Evolutionary conservation across 345 rosid species (phyloP).

Genomic region (Salix udensis): DNA sequence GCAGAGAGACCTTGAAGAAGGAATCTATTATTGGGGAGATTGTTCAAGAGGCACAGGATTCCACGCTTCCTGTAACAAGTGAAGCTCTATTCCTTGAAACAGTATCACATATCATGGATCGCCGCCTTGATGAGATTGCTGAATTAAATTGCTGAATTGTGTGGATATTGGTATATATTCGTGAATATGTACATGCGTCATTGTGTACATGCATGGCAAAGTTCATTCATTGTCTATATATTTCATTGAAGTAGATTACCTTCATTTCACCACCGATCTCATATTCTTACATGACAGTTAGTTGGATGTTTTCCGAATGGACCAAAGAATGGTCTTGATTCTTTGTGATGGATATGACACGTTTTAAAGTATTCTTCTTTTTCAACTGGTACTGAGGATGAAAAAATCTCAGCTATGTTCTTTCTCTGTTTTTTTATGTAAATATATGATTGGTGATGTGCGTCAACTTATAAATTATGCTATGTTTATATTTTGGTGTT

Average conservation of each 20-base stretch:
- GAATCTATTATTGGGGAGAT: constrained; percentile 37
- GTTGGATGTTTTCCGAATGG: background rate
- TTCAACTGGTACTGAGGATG: background rate
- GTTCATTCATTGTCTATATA: background rate
- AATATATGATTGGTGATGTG: background rate
- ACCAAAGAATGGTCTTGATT: background rate
- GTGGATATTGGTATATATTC: constrained; percentile 8
- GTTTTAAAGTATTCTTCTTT: background rate
- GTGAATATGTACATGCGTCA: background rate
- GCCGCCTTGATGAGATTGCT: constrained; percentile 25
- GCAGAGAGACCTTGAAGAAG: constrained; percentile 37
- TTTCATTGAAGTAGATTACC: background rate
- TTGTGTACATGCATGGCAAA: background rate
- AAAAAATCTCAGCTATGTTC: background rate
- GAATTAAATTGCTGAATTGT: background rate
- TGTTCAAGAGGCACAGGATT: constrained; percentile 33
- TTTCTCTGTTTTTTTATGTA: background rate
- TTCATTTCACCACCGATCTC: background rate
- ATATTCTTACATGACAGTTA: constrained; percentile 5
- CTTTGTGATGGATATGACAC: background rate
- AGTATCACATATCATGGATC: constrained; percentile 35
- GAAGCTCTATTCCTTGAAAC: constrained; percentile 37
- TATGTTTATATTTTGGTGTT: no score
- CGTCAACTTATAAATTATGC: background rate
- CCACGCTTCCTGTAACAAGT: constrained; percentile 33